Conservation (phyloP, 352 stramenopile species). For the Globisporangium apiculatum region DNA sequence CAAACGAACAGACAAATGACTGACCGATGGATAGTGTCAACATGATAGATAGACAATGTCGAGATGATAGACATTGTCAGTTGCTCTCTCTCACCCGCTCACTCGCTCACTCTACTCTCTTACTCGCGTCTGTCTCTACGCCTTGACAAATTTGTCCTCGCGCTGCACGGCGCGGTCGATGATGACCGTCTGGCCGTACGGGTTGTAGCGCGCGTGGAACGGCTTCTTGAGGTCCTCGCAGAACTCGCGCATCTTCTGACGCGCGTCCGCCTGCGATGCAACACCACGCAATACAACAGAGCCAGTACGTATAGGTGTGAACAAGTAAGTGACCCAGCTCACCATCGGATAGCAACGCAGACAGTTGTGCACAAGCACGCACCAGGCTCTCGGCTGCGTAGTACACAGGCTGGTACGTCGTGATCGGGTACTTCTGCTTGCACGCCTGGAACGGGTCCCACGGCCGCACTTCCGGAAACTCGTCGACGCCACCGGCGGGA, state of each 20-base stretch:
- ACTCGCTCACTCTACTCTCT: too few relatives aligned
- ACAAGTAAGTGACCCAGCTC: too few relatives aligned
- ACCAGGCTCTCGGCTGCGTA: constrained; percentile 94
- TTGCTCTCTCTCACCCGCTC: not conserved
- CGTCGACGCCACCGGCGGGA: constrained; percentile 43
- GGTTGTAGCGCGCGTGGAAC: constrained; percentile 94
- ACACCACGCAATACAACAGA: not conserved
- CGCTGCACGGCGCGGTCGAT: constrained; percentile 67
- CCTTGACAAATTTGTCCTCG: constrained; percentile 48
- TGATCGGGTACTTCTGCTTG: constrained; percentile 95
- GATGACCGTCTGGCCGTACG: constrained; percentile 86
- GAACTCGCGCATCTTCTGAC: constrained; percentile 92
- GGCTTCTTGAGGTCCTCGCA: constrained; percentile 93
- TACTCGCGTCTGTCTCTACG: too few relatives aligned
- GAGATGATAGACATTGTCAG: too few relatives aligned
- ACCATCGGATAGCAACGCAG: too few relatives aligned
- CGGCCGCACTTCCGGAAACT: constrained; percentile 84
- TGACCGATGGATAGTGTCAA: too few relatives aligned
- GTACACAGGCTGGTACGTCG: constrained; percentile 96
- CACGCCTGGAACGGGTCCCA: constrained; percentile 94
- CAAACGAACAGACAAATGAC: too few relatives aligned
- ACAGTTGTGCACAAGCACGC: constrained; percentile 7
- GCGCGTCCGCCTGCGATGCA: constrained; percentile 71
- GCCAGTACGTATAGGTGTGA: not conserved
- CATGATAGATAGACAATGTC: too few relatives aligned